Base-by-base conservation (phyloP, 2,329 filamentous ascomycete species). In the Aspergillus nomiae region DNA sequence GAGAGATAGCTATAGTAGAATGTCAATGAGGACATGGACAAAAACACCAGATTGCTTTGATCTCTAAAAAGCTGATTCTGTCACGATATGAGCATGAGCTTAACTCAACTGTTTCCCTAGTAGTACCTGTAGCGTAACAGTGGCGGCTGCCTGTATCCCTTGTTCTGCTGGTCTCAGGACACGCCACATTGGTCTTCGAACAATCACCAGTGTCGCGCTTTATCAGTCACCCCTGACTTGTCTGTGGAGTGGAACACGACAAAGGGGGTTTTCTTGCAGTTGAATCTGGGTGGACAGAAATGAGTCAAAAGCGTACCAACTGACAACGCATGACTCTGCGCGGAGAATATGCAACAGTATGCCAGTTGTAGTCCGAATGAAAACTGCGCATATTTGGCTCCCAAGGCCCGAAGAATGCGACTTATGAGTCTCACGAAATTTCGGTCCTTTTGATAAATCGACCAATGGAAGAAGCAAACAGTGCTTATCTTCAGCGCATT, bases 81-180 rank as follows among this genome's bases (percentile, higher is more conserved):
- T 28, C 32, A 24, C 24, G n/a, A 19, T 14, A 28, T 21, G 26
- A 56, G 21, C 19, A 30, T 8, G 32, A 54, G n/a, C 24, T 53
- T 32, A 36, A 38, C n/a, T 12, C 10, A 16, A 28, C 7, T 41
- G 38, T 54, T 34, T 28, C 24, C 11, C 14, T 36, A 21, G 56
- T 54, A 62, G 60, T 41, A 56, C 14, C 56, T 53, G 50, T 62
- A 48, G 63, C 46, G 67, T 65, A 66, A 67, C 62, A 51, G 36
- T 63, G 63, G 61, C 61, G 63, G 56, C 63, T 58, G 63, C 56
- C 38, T 36, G 60, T 60, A 62, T 59, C 57, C 62, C 62, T 62
- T 53, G 62, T 59, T 38, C 41, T 62, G 53, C 51, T 57, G 51
- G 55, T 61, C 54, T 63, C 34, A 34, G 24, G 30, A 45, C 21